Conservation (phyloP, 805 yeast genomes). For the Barnettozyma siamensis region DNA sequence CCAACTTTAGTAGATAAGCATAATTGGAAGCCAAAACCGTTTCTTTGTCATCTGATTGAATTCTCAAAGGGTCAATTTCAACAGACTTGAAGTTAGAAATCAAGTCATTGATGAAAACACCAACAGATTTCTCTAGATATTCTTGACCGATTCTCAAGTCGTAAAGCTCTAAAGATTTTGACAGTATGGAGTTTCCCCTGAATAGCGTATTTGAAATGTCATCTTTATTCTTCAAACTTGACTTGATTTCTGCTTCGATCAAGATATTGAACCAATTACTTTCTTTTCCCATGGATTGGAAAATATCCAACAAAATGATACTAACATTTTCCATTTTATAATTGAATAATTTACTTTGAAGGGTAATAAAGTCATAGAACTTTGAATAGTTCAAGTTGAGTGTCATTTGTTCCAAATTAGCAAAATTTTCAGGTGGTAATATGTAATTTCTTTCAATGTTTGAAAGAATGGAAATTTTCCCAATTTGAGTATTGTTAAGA, state of each 20-base stretch:
- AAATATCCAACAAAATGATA: conserved; percentile 61
- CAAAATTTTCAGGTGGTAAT: conserved; percentile 55
- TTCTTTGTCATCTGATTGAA: conserved; percentile 34
- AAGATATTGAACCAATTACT: conserved; percentile 68
- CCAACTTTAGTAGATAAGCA: conserved; percentile 42
- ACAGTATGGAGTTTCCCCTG: conserved; percentile 78
- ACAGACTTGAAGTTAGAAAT: conserved; percentile 43
- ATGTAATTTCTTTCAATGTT: conserved; percentile 48
- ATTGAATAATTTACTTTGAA: conserved; percentile 20
- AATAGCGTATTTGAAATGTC: conserved; percentile 60
- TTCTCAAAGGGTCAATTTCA: conserved; percentile 75
- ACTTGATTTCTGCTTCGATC: conserved; percentile 56
- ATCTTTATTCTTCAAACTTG: conserved; percentile 10
- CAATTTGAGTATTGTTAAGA: conserved; percentile 41
- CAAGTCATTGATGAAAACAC: conserved; percentile 56
- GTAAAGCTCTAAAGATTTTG: conserved; percentile 75
- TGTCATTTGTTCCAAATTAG: conserved; percentile 57
- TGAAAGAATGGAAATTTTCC: conserved; percentile 50
- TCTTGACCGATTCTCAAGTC: conserved; percentile 74
- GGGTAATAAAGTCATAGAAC: conserved; percentile 38
- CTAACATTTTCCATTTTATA: conserved; percentile 50
- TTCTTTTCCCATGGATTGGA: conserved; percentile 63
- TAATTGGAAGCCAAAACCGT: conserved; percentile 42
- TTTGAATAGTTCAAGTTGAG: conserved; percentile 45
- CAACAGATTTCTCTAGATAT: conserved; percentile 67